phyloP scores from a whole-genome alignment of 2,329 filamentous ascomycete species.

The Fusarium sacchari region DNA sequence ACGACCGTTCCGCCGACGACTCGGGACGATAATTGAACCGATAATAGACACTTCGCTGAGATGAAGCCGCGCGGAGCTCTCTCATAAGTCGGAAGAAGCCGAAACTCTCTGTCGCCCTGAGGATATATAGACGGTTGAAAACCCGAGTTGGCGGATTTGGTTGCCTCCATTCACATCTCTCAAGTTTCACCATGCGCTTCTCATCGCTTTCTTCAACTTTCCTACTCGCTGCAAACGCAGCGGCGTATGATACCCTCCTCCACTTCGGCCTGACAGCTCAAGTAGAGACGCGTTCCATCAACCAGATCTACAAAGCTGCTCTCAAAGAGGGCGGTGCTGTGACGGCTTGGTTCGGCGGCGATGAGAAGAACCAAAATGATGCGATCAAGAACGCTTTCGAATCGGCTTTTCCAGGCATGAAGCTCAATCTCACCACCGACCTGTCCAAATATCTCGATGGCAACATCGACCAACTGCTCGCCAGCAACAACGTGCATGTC shows the following conservation, averaged over 20 bases:
- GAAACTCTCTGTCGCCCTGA: neutral
- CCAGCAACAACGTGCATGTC: neutral
- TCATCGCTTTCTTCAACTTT: rapidly evolving
- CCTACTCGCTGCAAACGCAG: neutral
- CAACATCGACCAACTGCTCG: neutral
- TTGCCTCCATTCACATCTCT: rapidly evolving
- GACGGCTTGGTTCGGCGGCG: neutral
- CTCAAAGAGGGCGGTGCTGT: neutral
- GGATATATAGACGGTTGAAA: neutral
- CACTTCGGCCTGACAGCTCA: neutral
- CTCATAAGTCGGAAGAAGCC: rapidly evolving
- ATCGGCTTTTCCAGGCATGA: neutral
- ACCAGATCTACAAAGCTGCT: neutral
- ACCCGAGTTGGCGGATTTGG: neutral
- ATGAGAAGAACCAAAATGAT: neutral
- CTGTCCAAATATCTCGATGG: neutral
- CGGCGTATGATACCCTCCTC: neutral
- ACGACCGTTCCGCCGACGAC: rapidly evolving
- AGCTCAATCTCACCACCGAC: neutral
- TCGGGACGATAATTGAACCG: neutral
- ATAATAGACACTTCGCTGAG: neutral
- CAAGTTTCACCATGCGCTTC: neutral
- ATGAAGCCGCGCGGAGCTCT: neutral
- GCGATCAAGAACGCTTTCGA: neutral
- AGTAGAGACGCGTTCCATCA: neutral